phyloP scores from a whole-genome alignment of 2,329 filamentous ascomycete species.

The Aspergillus proliferans region DNA sequence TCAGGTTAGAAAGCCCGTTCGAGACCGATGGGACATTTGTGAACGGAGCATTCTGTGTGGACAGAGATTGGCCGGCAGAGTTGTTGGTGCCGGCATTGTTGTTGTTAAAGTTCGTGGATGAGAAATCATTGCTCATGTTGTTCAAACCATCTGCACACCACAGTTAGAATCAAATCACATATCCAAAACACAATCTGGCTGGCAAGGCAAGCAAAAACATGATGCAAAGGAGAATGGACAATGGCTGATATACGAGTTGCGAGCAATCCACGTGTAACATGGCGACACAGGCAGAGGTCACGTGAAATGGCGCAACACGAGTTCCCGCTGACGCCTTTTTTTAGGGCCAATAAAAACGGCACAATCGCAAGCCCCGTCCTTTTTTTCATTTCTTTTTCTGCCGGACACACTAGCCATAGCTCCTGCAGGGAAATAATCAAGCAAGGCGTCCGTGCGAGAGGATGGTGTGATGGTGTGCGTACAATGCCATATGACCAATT shows the following conservation, averaged over 20 bases:
- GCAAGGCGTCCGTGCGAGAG: slow-evolving; percentile 2
- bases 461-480: slow-evolving; percentile 9
- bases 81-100: slow-evolving; percentile 8
- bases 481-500: slow-evolving; percentile 1
- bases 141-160: slow-evolving; percentile 22
- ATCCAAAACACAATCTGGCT: neutral
- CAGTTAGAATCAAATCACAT: slow-evolving; percentile 5
- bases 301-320: slow-evolving; percentile 31
- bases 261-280: neutral
- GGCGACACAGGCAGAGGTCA: slow-evolving; percentile 15
- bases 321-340: slow-evolving; percentile 15
- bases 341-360: slow-evolving; percentile 7
- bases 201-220: neutral
- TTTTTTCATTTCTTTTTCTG: neutral
- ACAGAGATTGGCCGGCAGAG: slow-evolving; percentile 10
- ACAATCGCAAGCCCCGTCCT: neutral
- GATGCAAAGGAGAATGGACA: neutral
- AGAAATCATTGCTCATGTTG: slow-evolving; percentile 26
- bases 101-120: slow-evolving; percentile 24
- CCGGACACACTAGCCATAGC: slow-evolving; percentile 3
- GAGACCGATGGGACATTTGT: slow-evolving; percentile 15
- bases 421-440: neutral
- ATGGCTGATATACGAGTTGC: neutral
- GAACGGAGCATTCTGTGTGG: slow-evolving; percentile 20
- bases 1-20: slow-evolving; percentile 11